Evolutionary conservation across 140 eudicot species (phyloP), one percentile per base, ranked within the genome.

Genomic region (Bidens hawaiensis): DNA sequence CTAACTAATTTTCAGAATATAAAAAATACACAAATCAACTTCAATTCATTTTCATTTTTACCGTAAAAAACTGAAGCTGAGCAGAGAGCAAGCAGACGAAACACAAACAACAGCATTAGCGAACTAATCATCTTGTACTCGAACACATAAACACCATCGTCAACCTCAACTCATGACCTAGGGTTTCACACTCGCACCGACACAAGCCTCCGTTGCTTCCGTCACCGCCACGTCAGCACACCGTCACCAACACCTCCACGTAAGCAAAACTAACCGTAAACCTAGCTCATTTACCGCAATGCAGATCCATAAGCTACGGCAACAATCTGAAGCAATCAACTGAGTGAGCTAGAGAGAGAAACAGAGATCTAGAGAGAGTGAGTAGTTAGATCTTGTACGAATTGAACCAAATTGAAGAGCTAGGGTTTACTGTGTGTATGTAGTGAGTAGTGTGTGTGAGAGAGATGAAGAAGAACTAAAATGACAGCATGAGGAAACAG

Each of bases 301-400:
- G 89, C 60, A 79, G 85, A 83, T 83, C 89, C 89, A 79, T 61
- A 64, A 79, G 60, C 64, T 25, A 30, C 66, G 76, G 56, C 18
- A 41, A 31, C 18, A n/a, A 57, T 60, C 17, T 28, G 38, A 68
- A 60, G 12, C 31, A 34, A 77, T 53, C 34, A 53, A 36, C 67
- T 28, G 38, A 24, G n/a, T n/a, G n/a, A n/a, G n/a, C 28, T 30
- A 64, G 67, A 76, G 31, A 73, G 47, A 73, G 78, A 61, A 23
- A 62, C 33, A 10, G 61, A 41, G 69, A 61, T 67, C 70, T 60
- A 54, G 49, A 36, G 53, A 63, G 49, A 28, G 36, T 23, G 51
- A 38, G 13, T 15, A 5, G 33, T 49, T 56, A 25, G 81, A 76
- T 76, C 74, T 77, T 51, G 65, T 26, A 14, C 50, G 23, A 31